Percentiles rank a stretch among this genome's conserved stretches.
Evolutionary conservation across 331 rosid genomes (phyloP).

Genomic region (Stylosanthes scabra): DNA sequence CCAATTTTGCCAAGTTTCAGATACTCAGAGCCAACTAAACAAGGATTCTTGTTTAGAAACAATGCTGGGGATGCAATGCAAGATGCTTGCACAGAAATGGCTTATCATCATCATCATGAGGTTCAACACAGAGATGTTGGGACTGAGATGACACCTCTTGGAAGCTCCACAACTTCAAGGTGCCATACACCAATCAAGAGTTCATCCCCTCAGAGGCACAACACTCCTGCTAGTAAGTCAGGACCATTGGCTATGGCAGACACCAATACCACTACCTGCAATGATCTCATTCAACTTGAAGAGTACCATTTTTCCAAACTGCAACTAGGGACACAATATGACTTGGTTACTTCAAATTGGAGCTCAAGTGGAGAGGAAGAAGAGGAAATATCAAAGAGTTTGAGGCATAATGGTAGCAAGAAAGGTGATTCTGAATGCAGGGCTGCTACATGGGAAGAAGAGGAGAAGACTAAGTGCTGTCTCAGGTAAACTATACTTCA

Average conservation of each 20-base stretch:
- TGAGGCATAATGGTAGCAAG: conserved; percentile 71
- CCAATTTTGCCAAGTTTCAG: conserved; percentile 62
- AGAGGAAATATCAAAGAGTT: conserved; percentile 89
- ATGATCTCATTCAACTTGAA: conserved; percentile 71
- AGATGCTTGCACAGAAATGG: conserved; percentile 60
- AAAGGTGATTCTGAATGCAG: conserved; percentile 68
- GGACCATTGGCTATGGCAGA: conserved; percentile 70
- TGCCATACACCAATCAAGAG: conserved; percentile 87
- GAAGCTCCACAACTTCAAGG: conserved; percentile 94
- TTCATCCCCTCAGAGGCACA: conserved; percentile 88
- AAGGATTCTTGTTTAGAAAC: conserved; percentile 71
- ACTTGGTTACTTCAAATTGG: conserved; percentile 78
- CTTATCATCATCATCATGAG: conserved; percentile 14
- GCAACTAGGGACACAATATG: conserved; percentile 74
- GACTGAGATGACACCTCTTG: conserved; percentile 97
- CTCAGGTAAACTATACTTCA: conserved; percentile 58
- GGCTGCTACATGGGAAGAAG: conserved; percentile 87
- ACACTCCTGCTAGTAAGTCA: conserved; percentile 88
- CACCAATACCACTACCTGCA: conserved; percentile 41
- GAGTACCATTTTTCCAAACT: conserved; percentile 88
- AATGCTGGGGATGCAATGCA: conserved; percentile 54
- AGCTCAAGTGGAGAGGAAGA: conserved; percentile 97
- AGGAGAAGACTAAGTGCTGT: conserved; percentile 81
- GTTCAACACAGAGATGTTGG: conserved; percentile 80
- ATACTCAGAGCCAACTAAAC: conserved; percentile 60